Percentiles rank a stretch among this genome's conserved stretches.
Conservation (phyloP, 805 yeast genomes). For the Cyberlindnera misumaiensis region DNA sequence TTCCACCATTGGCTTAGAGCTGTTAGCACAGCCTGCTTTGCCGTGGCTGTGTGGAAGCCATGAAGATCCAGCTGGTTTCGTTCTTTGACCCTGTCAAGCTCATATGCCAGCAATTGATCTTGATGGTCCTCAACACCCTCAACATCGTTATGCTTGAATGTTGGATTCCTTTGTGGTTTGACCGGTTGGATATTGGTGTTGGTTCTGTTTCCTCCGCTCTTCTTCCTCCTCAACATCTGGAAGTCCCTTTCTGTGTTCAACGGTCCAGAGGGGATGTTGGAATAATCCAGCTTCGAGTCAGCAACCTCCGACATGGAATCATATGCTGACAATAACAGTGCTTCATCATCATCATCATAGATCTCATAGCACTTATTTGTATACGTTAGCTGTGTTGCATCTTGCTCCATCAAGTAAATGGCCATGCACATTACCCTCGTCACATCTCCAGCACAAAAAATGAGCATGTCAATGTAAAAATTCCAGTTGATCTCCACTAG, state of each 20-base stretch:
- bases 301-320: not conserved
- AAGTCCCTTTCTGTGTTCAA: not conserved
- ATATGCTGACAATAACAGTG: not conserved
- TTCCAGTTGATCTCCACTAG: slow-evolving; percentile 30
- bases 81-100: slow-evolving; percentile 9
- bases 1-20: slow-evolving; percentile 57
- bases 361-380: slow-evolving; percentile 1
- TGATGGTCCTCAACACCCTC: not conserved
- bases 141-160: not conserved
- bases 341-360: not conserved
- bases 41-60: slow-evolving; percentile 40
- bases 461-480: slow-evolving; percentile 34
- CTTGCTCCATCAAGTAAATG: slow-evolving; percentile 26
- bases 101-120: not conserved
- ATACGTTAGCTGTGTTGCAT: slow-evolving; percentile 25
- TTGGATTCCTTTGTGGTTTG: not conserved
- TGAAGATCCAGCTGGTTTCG: slow-evolving; percentile 47
- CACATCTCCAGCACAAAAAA: slow-evolving; percentile 39
- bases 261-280: not conserved
- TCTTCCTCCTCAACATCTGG: not conserved
- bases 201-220: not conserved
- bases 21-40: slow-evolving; percentile 30
- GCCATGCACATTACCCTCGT: slow-evolving; percentile 32
- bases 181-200: not conserved
- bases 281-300: slow-evolving; percentile 2